Evolutionary conservation across 805 yeast genomes (phyloP).

Genomic region (Osmozyma mogii): DNA sequence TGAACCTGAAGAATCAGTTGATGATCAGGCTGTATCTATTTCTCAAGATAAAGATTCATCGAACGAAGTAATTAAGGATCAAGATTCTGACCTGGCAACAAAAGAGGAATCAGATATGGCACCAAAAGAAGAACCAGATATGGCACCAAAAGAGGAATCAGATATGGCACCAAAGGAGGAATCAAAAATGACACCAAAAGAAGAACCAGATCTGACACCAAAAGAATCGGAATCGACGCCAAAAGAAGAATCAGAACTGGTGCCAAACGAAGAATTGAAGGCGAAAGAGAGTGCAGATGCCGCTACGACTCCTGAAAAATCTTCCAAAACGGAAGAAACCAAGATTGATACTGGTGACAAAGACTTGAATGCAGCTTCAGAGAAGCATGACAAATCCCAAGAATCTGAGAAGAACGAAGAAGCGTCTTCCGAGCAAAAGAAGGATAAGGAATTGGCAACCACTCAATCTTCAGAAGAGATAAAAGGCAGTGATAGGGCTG

Average conservation of each 20-base stretch:
- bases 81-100: not conserved
- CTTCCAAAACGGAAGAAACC: not conserved
- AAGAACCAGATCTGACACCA: too few relatives aligned
- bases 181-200: too few relatives aligned
- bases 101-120: not conserved
- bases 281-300: too few relatives aligned
- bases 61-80: not conserved
- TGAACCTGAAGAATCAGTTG: slow-evolving; percentile 5
- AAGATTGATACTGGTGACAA: slow-evolving; percentile 1
- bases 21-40: slow-evolving; percentile 6
- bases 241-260: too few relatives aligned
- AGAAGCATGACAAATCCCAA: slow-evolving; percentile 2
- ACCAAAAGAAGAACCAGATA: not conserved
- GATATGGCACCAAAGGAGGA: not conserved
- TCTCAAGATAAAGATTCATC: slow-evolving; percentile 3
- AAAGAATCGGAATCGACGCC: too few relatives aligned
- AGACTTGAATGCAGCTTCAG: too few relatives aligned
- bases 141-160: not conserved
- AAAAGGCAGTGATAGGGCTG: slow-evolving; percentile 4
- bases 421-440: slow-evolving; percentile 1
- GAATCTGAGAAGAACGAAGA: slow-evolving; percentile 4
- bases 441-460: slow-evolving; percentile 2
- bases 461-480: not conserved
- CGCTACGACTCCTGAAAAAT: too few relatives aligned
- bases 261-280: too few relatives aligned